These are phyloP conservation scores for Tetrahymena borealis DNA, from an alignment of 73 alveolate species.

Conservation along the genomic window DNA sequence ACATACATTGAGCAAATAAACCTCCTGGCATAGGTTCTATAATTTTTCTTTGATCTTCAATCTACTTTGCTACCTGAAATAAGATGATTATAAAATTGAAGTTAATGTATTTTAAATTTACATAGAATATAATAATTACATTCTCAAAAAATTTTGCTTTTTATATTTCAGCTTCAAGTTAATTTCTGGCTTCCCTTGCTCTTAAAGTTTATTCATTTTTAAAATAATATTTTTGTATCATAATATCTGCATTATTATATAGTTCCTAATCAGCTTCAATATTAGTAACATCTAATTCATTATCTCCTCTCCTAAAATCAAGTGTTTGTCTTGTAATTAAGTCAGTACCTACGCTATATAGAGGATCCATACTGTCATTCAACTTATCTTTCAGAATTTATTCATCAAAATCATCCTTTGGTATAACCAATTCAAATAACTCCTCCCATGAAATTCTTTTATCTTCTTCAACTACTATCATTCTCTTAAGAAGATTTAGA, in stretches of 20 bases:
- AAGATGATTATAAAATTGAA: neutral
- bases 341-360: neutral
- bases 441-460: conserved; percentile 34
- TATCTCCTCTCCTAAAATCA: neutral
- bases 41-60: conserved; percentile 20
- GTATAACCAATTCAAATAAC: conserved; percentile 7
- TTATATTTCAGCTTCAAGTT: conserved; percentile 19
- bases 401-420: neutral
- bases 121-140: neutral
- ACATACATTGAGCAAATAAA: conserved; percentile 16
- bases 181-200: conserved; percentile 31
- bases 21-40: conserved; percentile 15
- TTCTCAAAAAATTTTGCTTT: neutral
- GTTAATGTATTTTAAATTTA: neutral
- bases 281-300: conserved; percentile 3
- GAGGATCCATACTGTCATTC: neutral
- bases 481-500: conserved; percentile 6
- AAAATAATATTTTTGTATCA: conserved; percentile 7
- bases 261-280: conserved; percentile 23
- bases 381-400: neutral
- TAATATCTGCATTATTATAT: neutral
- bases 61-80: conserved; percentile 11
- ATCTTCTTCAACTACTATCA: conserved; percentile 34
- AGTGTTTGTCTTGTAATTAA: conserved; percentile 16
- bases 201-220: neutral